phyloP scores from a whole-genome alignment of 768 basidiomycete species.

The Amanita rimosa region DNA sequence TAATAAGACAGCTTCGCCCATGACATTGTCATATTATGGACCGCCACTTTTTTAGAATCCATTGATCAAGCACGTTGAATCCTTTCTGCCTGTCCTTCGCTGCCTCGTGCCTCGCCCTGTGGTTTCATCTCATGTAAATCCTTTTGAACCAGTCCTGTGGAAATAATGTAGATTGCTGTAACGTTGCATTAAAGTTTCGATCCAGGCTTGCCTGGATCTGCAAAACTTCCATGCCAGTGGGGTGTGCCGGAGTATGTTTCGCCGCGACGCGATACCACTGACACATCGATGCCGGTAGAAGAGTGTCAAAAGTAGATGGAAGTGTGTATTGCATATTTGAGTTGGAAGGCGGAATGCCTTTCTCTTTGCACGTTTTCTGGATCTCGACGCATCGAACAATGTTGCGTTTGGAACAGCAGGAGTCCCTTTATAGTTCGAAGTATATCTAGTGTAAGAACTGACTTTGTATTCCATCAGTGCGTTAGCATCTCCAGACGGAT shows the following conservation, averaged over 20 bases:
- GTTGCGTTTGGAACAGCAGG: conserved; percentile 25
- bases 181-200: neutral
- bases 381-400: conserved; percentile 31
- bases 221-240: conserved; percentile 11
- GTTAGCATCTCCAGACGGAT: too few relatives aligned
- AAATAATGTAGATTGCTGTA: conserved; percentile 20
- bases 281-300: conserved; percentile 17
- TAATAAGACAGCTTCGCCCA: conserved; percentile 3
- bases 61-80: conserved; percentile 13
- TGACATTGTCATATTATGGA: conserved; percentile 6
- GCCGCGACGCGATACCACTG: conserved; percentile 32
- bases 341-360: conserved; percentile 21
- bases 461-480: too few relatives aligned
- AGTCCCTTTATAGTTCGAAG: conserved; percentile 19
- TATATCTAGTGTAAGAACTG: too few relatives aligned
- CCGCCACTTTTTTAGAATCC: conserved; percentile 13
- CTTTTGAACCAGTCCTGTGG: conserved; percentile 17
- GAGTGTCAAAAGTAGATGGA: conserved; percentile 29
- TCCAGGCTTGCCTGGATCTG: conserved; percentile 10
- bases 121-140: conserved; percentile 21
- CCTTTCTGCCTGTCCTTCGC: conserved; percentile 17
- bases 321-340: conserved; percentile 24
- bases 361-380: conserved; percentile 17
- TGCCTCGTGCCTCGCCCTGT: conserved; percentile 15
- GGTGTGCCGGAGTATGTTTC: conserved; percentile 24